A percentile compares a stretch with the other conserved stretches of the same genome.
Conservation (phyloP, 2,329 filamentous ascomycete species). For the Didymella keratinophila region DNA sequence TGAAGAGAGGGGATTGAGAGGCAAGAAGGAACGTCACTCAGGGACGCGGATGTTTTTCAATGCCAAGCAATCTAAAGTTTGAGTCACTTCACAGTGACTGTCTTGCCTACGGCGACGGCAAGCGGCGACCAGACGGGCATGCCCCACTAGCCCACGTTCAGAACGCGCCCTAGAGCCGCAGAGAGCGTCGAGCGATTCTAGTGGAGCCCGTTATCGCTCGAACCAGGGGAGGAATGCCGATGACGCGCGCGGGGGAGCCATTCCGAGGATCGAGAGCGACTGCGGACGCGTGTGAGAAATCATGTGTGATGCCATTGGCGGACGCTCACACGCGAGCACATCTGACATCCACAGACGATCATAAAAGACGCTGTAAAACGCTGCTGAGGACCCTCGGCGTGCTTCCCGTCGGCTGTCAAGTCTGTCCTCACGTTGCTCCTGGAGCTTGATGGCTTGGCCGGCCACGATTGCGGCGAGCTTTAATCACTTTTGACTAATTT, state of each 20-base stretch:
- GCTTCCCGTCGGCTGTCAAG: slow-evolving; percentile 1
- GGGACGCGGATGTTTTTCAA: slow-evolving; percentile 18
- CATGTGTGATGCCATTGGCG: slow-evolving; percentile 14
- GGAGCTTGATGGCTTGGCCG: slow-evolving; percentile 7
- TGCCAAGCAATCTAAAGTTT: slow-evolving; percentile 30
- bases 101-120: slow-evolving; percentile 32
- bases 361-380: background rate
- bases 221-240: slow-evolving; percentile 28
- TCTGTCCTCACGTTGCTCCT: background rate
- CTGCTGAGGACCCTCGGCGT: background rate
- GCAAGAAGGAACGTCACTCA: slow-evolving; percentile 8
- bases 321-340: slow-evolving; percentile 6
- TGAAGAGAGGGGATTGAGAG: slow-evolving; percentile 12
- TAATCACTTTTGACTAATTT: slow-evolving; percentile 24
- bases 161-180: slow-evolving; percentile 29
- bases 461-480: slow-evolving; percentile 11
- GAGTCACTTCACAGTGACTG: slow-evolving; percentile 33
- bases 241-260: slow-evolving; percentile 18
- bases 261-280: slow-evolving; percentile 7
- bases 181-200: slow-evolving; percentile 14
- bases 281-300: slow-evolving; percentile 2
- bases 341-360: background rate
- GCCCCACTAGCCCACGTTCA: slow-evolving; percentile 34
- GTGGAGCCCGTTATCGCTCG: slow-evolving; percentile 23
- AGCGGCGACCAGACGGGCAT: slow-evolving; percentile 24